Percentiles rank a stretch among this genome's conserved stretches.
Evolutionary conservation across 2,329 filamentous ascomycete species (phyloP).

Genomic region (Claviceps purpurea): DNA sequence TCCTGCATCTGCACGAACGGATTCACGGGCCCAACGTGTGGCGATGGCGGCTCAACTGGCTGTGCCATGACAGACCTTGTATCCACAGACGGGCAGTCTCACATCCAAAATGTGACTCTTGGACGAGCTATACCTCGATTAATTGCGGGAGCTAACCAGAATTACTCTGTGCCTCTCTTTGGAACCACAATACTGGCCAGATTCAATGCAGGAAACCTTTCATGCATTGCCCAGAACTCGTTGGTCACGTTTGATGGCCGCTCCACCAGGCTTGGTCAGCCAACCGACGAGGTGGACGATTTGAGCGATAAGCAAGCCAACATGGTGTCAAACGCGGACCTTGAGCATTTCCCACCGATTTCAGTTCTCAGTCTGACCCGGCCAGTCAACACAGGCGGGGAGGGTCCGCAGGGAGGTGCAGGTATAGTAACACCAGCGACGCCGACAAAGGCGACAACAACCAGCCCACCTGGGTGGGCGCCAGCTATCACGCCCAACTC

Average conservation of each 20-base stretch:
- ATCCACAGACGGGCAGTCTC: slow-evolving; percentile 24
- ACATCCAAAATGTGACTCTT: slow-evolving; percentile 57
- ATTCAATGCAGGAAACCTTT: slow-evolving; percentile 62
- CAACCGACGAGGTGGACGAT: slow-evolving; percentile 3
- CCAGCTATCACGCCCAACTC: not conserved
- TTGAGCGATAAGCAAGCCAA: not conserved
- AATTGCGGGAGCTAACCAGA: slow-evolving; percentile 46
- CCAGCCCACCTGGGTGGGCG: not conserved
- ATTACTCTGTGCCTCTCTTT: slow-evolving; percentile 67
- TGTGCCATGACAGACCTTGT: slow-evolving; percentile 38
- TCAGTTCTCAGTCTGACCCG: slow-evolving; percentile 4
- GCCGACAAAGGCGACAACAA: not conserved
- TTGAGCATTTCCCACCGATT: slow-evolving; percentile 1
- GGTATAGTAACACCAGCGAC: not conserved
- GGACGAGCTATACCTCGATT: slow-evolving; percentile 68
- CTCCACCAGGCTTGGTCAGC: slow-evolving; percentile 19
- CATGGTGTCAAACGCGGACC: not conserved
- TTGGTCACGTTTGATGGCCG: slow-evolving; percentile 69
- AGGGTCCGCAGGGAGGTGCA: not conserved
- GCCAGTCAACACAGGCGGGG: not conserved
- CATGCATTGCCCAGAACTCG: slow-evolving; percentile 75
- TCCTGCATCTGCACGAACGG: slow-evolving; percentile 83
- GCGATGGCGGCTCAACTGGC: slow-evolving; percentile 30
- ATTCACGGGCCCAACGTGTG: slow-evolving; percentile 53
- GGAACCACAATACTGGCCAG: slow-evolving; percentile 56